phyloP scores from a whole-genome alignment of 2,329 filamentous ascomycete genomes.

The Ophiocordyceps camponoti-leonardi region DNA sequence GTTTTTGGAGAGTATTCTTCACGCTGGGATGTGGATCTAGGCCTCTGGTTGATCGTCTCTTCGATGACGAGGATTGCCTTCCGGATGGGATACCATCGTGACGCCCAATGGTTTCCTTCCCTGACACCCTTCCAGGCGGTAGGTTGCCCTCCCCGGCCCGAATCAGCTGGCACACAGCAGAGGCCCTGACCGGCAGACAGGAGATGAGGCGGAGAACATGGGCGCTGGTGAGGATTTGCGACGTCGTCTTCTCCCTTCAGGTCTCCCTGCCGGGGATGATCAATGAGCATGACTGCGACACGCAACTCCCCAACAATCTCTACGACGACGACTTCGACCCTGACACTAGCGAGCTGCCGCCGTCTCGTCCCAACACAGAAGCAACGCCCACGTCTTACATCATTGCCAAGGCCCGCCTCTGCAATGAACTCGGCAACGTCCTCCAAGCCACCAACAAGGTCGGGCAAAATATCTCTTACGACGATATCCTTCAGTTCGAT shows the following conservation, averaged over 20 bases:
- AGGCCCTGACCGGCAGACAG: slow-evolving; percentile 12
- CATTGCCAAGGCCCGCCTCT: slow-evolving; percentile 55
- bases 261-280: slow-evolving; percentile 52
- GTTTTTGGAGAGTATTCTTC: slow-evolving; percentile 59
- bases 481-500: slow-evolving; percentile 47
- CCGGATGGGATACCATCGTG: slow-evolving; percentile 64
- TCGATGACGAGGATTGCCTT: slow-evolving; percentile 40
- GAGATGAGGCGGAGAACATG: slow-evolving; percentile 57
- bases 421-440: slow-evolving; percentile 53
- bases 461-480: slow-evolving; percentile 38
- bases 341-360: slow-evolving; percentile 48
- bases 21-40: slow-evolving; percentile 56
- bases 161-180: not conserved
- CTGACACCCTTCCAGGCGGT: slow-evolving; percentile 57
- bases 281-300: slow-evolving; percentile 57
- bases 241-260: slow-evolving; percentile 65
- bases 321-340: slow-evolving; percentile 68
- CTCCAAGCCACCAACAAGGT: slow-evolving; percentile 45
- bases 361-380: slow-evolving; percentile 48
- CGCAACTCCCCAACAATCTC: slow-evolving; percentile 57
- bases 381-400: slow-evolving; percentile 65
- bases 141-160: slow-evolving; percentile 11
- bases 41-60: slow-evolving; percentile 41
- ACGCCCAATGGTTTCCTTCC: slow-evolving; percentile 55
- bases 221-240: slow-evolving; percentile 56